These are phyloP conservation scores for Chaetoceros muelleri DNA, from an alignment of 108 stramenopile species.

Conservation along the genomic window DNA sequence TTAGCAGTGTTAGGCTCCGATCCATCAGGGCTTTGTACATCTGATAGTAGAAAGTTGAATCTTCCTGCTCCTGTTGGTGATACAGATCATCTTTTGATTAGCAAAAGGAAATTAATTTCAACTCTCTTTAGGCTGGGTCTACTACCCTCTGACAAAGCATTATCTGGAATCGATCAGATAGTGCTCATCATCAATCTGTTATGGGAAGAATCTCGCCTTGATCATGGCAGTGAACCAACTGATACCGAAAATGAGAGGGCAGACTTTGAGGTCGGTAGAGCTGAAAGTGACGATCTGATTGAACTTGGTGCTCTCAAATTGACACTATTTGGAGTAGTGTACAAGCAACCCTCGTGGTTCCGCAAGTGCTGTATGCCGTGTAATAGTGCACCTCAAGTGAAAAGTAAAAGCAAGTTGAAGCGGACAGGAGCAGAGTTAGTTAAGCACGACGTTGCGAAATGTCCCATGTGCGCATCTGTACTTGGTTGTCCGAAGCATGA, in stretches of 20 bases:
- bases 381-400: slow-evolving; percentile 8
- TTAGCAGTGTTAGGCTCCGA: slow-evolving; percentile 52
- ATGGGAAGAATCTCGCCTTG: slow-evolving; percentile 34
- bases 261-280: slow-evolving; percentile 25
- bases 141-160: slow-evolving; percentile 10
- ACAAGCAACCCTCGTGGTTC: slow-evolving; percentile 48
- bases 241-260: slow-evolving; percentile 1
- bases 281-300: slow-evolving; percentile 29
- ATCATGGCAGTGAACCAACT: not conserved
- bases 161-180: slow-evolving; percentile 7
- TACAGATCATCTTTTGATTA: slow-evolving; percentile 51
- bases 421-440: slow-evolving; percentile 56
- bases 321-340: slow-evolving; percentile 56
- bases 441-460: slow-evolving; percentile 52
- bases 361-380: slow-evolving; percentile 63
- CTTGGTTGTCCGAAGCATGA: slow-evolving; percentile 25
- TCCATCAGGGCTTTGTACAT: slow-evolving; percentile 51
- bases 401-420: slow-evolving; percentile 28
- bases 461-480: slow-evolving; percentile 41
- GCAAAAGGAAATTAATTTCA: slow-evolving; percentile 47
- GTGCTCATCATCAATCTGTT: slow-evolving; percentile 25
- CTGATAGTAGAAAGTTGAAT: slow-evolving; percentile 62
- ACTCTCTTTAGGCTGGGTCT: slow-evolving; percentile 31
- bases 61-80: slow-evolving; percentile 39
- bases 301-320: slow-evolving; percentile 68